phyloP scores from a whole-genome alignment of 2,329 filamentous ascomycete genomes.

The Periconia sp. region DNA sequence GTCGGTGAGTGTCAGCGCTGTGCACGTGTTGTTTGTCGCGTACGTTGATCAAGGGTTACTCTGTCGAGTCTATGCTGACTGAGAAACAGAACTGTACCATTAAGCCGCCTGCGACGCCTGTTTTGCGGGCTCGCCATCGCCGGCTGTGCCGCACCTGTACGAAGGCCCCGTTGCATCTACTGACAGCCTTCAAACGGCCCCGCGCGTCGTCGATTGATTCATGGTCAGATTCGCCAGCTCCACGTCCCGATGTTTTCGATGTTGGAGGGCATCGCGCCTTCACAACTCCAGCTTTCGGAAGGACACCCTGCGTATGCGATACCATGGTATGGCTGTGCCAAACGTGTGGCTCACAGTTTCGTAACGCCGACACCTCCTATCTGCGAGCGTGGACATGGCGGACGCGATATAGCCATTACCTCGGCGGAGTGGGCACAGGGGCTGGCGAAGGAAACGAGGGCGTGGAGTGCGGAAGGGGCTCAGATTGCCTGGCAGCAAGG shows the following conservation, averaged over 20 bases:
- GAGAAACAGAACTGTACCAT: conserved; percentile 77
- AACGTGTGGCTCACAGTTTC: conserved; percentile 74
- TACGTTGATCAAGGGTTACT: conserved; percentile 48
- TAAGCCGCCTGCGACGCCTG: conserved; percentile 71
- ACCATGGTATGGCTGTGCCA: conserved; percentile 81
- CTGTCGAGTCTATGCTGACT: conserved; percentile 14
- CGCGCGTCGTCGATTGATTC: conserved; percentile 23
- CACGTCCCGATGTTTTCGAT: conserved; percentile 19
- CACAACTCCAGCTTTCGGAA: conserved; percentile 54
- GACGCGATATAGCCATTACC: conserved; percentile 74
- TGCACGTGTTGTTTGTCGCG: conserved; percentile 75
- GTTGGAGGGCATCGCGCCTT: conserved; percentile 29
- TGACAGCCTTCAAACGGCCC: conserved; percentile 38
- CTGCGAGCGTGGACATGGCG: conserved; percentile 84
- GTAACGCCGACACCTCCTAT: conserved; percentile 61
- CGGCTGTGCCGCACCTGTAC: conserved; percentile 77
- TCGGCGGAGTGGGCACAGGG: conserved; percentile 80
- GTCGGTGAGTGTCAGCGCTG: conserved; percentile 82
- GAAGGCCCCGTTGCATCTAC: conserved; percentile 65
- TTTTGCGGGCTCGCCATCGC: conserved; percentile 74
- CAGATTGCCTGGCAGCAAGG: conserved; percentile 72
- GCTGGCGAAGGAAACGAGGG: conserved; percentile 87
- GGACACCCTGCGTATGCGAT: conserved; percentile 60
- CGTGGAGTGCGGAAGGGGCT: conserved; percentile 81
- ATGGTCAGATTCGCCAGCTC: conserved; percentile 23